These are phyloP conservation scores for Mariannaea elegans DNA, from an alignment of 2,329 filamentous ascomycete species.

Conservation along the genomic window DNA sequence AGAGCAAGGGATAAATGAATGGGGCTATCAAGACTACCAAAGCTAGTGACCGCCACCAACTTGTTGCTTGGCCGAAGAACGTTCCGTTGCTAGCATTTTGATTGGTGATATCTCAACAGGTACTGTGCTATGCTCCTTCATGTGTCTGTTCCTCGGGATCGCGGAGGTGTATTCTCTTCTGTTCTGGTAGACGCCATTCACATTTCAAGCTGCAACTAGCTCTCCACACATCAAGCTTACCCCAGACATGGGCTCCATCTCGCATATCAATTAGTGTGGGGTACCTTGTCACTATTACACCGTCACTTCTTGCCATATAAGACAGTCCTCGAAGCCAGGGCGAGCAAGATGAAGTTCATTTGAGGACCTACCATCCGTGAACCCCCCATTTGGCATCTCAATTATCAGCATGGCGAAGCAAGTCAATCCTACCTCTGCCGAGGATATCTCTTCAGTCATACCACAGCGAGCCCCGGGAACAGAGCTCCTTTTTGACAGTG, in stretches of 20 bases:
- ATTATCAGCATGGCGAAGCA: not conserved
- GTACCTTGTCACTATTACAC: not conserved
- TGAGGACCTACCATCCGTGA: not conserved
- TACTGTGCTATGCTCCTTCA: not conserved
- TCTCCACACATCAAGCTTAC: conserved; percentile 12
- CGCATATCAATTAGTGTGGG: not conserved
- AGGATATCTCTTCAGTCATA: conserved; percentile 4
- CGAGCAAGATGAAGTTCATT: not conserved
- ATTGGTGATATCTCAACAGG: not conserved
- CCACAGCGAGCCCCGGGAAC: conserved; percentile 9
- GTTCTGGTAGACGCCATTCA: not conserved
- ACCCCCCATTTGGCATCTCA: not conserved
- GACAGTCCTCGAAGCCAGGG: not conserved
- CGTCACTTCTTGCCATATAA: conserved; percentile 1
- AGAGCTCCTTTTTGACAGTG: conserved; percentile 13
- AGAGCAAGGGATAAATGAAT: not conserved
- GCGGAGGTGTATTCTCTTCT: not conserved
- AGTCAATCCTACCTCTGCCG: not conserved
- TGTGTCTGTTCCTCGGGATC: not conserved
- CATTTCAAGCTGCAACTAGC: not conserved
- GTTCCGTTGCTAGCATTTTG: not conserved
- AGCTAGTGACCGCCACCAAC: conserved; percentile 1
- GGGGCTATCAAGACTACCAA: not conserved
- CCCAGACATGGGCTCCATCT: not conserved
- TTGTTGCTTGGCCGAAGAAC: not conserved